These are phyloP conservation scores for Somion occarium DNA, from an alignment of 1,284 basidiomycete species.

Conservation along the genomic window DNA sequence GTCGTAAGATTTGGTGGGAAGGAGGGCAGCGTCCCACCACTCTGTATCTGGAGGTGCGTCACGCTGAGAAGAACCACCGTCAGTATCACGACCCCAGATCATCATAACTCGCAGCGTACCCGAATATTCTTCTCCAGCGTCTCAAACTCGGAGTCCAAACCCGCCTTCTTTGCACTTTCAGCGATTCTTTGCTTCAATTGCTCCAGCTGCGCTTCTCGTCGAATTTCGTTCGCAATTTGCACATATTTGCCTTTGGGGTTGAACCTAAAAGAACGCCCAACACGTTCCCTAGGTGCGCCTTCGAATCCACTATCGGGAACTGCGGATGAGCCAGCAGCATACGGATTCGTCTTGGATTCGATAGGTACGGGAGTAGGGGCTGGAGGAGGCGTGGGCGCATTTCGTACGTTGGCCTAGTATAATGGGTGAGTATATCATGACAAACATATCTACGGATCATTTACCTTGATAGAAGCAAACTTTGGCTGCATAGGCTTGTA, in stretches of 20 bases:
- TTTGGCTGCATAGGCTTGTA: slow-evolving; percentile 98
- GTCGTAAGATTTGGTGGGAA: slow-evolving; percentile 77
- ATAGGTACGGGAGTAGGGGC: slow-evolving; percentile 41
- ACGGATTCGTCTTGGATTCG: slow-evolving; percentile 64
- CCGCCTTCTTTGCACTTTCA: slow-evolving; percentile 88
- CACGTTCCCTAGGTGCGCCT: slow-evolving; percentile 65
- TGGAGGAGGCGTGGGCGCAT: slow-evolving; percentile 60
- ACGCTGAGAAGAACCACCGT: slow-evolving; percentile 41
- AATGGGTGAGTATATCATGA: slow-evolving; percentile 5
- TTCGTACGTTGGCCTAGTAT: slow-evolving; percentile 77
- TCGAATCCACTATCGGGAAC: slow-evolving; percentile 61
- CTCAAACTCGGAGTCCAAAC: slow-evolving; percentile 89
- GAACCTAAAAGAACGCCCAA: slow-evolving; percentile 75
- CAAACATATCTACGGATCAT: too few species aligned
- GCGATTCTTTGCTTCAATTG: slow-evolving; percentile 91
- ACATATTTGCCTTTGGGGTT: slow-evolving; percentile 91
- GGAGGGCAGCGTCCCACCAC: slow-evolving; percentile 95
- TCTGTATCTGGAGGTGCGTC: slow-evolving; percentile 86
- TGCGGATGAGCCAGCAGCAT: slow-evolving; percentile 41
- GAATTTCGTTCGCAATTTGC: slow-evolving; percentile 76
- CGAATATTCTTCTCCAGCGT: slow-evolving; percentile 84
- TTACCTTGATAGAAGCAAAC: slow-evolving; percentile 86
- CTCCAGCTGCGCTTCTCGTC: slow-evolving; percentile 85
- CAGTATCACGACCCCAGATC: slow-evolving; percentile 1
- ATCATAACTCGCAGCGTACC: slow-evolving; percentile 36